Evolutionary conservation across 2,329 filamentous ascomycete species (phyloP).

Genomic region (Pseudohalonectria lignicola): DNA sequence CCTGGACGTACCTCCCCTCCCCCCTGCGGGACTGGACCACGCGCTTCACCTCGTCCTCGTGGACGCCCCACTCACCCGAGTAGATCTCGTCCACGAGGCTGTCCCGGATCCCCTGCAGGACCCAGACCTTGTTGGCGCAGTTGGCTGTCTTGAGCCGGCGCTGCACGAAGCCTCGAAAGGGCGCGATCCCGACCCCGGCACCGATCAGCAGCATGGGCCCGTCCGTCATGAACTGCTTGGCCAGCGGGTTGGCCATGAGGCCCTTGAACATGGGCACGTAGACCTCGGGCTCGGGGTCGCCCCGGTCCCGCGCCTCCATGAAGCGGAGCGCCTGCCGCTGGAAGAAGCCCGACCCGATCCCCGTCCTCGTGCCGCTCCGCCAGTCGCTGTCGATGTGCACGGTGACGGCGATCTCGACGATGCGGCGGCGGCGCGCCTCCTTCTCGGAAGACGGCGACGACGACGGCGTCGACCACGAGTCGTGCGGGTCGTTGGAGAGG

Average conservation of each 20-base stretch:
- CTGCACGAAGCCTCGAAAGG: constrained; percentile 95
- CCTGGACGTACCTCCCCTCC: constrained; percentile 87
- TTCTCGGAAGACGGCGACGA: constrained; percentile 23
- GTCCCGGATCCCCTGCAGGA: constrained; percentile 89
- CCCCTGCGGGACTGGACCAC: constrained; percentile 68
- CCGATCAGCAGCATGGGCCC: constrained; percentile 97
- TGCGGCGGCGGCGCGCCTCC: constrained; percentile 59
- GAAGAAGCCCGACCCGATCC: constrained; percentile 87
- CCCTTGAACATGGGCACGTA: constrained; percentile 96
- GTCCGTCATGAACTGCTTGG: constrained; percentile 81
- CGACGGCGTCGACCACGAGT: constrained; percentile 43
- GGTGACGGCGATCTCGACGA: constrained; percentile 95
- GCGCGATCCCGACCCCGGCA: constrained; percentile 91
- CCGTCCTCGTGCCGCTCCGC: constrained; percentile 60
- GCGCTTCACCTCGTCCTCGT: constrained; percentile 77
- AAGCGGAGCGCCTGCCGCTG: constrained; percentile 71
- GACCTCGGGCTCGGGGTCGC: constrained; percentile 47
- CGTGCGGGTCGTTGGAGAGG: constrained; percentile 87
- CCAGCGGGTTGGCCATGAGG: constrained; percentile 92
- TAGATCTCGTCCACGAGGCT: constrained; percentile 93
- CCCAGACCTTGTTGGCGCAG: constrained; percentile 96
- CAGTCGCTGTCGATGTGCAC: constrained; percentile 82
- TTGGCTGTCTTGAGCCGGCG: constrained; percentile 87
- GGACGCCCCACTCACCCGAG: constrained; percentile 88
- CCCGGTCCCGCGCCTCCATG: constrained; percentile 54